These are phyloP conservation scores for Phyllosticta citribraziliensis DNA, from an alignment of 2,329 filamentous ascomycete species.

Conservation along the genomic window DNA sequence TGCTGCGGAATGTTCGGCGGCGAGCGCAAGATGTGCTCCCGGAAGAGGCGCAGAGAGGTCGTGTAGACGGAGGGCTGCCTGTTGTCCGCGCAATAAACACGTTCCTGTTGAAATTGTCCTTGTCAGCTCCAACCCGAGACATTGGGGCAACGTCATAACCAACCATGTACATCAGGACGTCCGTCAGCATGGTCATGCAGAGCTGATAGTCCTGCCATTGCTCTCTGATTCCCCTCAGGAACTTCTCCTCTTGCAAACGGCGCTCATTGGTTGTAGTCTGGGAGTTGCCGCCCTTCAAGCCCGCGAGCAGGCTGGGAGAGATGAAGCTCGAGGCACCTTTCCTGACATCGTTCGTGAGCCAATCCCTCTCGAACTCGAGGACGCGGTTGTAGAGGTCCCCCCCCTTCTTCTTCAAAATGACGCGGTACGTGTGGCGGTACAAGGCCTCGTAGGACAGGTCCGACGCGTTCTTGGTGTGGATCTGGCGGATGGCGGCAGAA, in stretches of 20 bases:
- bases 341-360: slow-evolving; percentile 68
- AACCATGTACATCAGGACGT: slow-evolving; percentile 92
- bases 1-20: slow-evolving; percentile 34
- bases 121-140: neutral
- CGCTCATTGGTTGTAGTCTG: slow-evolving; percentile 64
- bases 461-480: slow-evolving; percentile 86
- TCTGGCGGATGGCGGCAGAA: slow-evolving; percentile 67
- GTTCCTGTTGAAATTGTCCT: slow-evolving; percentile 46
- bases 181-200: slow-evolving; percentile 93
- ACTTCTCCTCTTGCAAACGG: slow-evolving; percentile 69
- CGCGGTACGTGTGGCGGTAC: slow-evolving; percentile 88
- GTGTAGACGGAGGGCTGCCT: slow-evolving; percentile 70
- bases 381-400: slow-evolving; percentile 72
- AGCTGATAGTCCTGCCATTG: slow-evolving; percentile 85
- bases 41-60: slow-evolving; percentile 76
- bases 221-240: slow-evolving; percentile 64
- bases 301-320: slow-evolving; percentile 55
- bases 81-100: slow-evolving; percentile 66
- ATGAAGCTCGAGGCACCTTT: slow-evolving; percentile 61
- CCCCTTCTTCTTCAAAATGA: slow-evolving; percentile 82
- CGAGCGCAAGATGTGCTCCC: slow-evolving; percentile 70
- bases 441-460: slow-evolving; percentile 88
- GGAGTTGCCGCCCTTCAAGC: slow-evolving; percentile 35
- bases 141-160: slow-evolving; percentile 16
- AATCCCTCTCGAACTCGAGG: slow-evolving; percentile 68